Evolutionary conservation across 1,284 basidiomycete genomes (phyloP), one percentile per base, ranked within the genome.

Genomic region (Puccinia horiana): DNA sequence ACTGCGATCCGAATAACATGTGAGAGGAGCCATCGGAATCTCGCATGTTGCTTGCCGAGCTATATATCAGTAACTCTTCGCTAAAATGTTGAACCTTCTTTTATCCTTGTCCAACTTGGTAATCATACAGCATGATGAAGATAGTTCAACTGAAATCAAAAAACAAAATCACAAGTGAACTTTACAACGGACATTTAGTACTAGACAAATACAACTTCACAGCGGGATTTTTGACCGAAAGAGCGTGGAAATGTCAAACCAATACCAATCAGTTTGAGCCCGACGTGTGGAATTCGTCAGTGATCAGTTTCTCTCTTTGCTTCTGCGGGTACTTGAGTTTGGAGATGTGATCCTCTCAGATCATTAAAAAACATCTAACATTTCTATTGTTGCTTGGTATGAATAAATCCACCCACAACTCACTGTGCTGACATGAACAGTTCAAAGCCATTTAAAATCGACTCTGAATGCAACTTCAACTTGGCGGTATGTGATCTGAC

Each of bases 251-350:
- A 56, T 80, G 77, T 37, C 65, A 72, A 70, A 37, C 65, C n/a
- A 70, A 70, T 18, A 72, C 29, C 20, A 37, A 58, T 12, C 29
- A 80, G n/a, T 80, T 70, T 44, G 32, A 80, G 52, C 67, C 67
- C 20, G 77, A 80, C 40, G 49, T 80, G 23, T 80, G 77, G 77
- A 80, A 70, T 72, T 80, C 67, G 77, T 80, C 20, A 65, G 76
- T 79, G 0, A 47, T 3, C 14, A 18, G 29, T 70, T 40, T 14
- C 4, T 49, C 70, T 54, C 16, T 32, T 42, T 78, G 5, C 44
- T 74, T 74, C 26, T 14, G 9, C 20, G 11, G 35, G 14, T 74
- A 52, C 72, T 6, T 63, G 6, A 58, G 9, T 58, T 23, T 5
- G 35, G 11, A 29, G 2, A 32, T 37, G 29, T 76, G 20, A 37